Conservation (phyloP, 768 basidiomycete genomes). For the Dentipellis fragilis region DNA sequence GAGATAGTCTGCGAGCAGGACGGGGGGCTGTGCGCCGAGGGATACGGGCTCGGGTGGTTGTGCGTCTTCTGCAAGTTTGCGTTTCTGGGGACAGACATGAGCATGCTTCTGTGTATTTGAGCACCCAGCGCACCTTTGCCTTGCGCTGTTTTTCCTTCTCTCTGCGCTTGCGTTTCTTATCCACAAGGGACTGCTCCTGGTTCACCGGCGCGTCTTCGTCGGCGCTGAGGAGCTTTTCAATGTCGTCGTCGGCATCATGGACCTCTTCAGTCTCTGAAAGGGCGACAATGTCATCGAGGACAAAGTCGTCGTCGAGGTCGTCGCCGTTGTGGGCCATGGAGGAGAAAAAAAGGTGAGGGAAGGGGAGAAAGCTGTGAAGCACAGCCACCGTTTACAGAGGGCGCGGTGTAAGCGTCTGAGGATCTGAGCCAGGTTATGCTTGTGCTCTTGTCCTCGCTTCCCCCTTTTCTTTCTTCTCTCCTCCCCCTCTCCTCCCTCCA, state of each 20-base stretch:
- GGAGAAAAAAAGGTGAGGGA: background rate
- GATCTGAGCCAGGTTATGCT: conserved; percentile 3
- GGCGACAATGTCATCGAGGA: conserved; percentile 58
- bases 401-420: background rate
- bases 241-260: conserved; percentile 19
- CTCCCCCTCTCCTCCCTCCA: conserved; percentile 49
- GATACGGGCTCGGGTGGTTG: conserved; percentile 31
- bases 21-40: conserved; percentile 47
- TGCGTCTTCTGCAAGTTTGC: conserved; percentile 42
- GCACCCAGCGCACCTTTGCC: conserved; percentile 37
- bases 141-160: conserved; percentile 68
- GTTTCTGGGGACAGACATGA: conserved; percentile 36
- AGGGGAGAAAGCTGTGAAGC: background rate
- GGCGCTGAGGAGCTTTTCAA: conserved; percentile 32
- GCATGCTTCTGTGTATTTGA: background rate
- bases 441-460: background rate
- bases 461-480: background rate
- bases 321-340: conserved; percentile 42
- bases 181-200: conserved; percentile 17
- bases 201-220: conserved; percentile 29
- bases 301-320: conserved; percentile 79
- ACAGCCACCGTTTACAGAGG: background rate
- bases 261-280: conserved; percentile 47
- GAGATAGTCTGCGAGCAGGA: conserved; percentile 52
- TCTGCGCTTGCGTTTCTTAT: conserved; percentile 64